Evolutionary conservation across 2,329 filamentous ascomycete genomes (phyloP), one percentile per base, ranked within the genome.

Genomic region (Xylaria arbuscula): DNA sequence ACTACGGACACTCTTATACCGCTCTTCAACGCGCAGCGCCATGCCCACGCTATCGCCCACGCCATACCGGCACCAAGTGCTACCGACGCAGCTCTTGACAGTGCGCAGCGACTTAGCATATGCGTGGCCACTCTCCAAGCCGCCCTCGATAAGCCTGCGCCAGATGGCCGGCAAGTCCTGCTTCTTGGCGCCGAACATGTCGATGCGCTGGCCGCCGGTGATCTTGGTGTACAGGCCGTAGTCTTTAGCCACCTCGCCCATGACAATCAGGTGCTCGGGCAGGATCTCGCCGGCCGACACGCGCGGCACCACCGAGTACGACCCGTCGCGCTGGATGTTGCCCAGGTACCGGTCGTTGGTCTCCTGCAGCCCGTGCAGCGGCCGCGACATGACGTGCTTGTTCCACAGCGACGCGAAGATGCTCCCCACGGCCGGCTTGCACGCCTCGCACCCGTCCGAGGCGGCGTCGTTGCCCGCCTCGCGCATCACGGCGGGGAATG

Each of bases 291-390:
- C 94, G 54, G 88, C 94, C 1, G 93, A 86, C 0, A 97, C 89
- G 53, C 94, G 89, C 2, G 94, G 94, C 0, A 97, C 87, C 11
- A 97, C 93, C 0, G 92, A 95, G 80, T 94, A 97, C 0, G 93
- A 97, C 48, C 94, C 94, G 79, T 97, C 94, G 45, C 94, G 88
- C 79, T 97, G 94, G 64, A 97, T 96, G 78, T 97, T 97, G 60
- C 89, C 94, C 58, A 97, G 82, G 79, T 92, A 97, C 53, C 90
- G 86, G 79, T 97, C 94, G 78, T 97, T 97, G 5, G 94, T 97
- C 68, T 97, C 94, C 79, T 97, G 94, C 0, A 97, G 85, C 24
- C 92, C 92, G 76, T 93, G 88, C 2, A 87, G 83, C 0, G 89
- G 84, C 67, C 86, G 85, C 72, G 92, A 89, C 84, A 97, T 90